phyloP scores from a whole-genome alignment of 108 stramenopile species.

The Cyclotella cryptica region DNA sequence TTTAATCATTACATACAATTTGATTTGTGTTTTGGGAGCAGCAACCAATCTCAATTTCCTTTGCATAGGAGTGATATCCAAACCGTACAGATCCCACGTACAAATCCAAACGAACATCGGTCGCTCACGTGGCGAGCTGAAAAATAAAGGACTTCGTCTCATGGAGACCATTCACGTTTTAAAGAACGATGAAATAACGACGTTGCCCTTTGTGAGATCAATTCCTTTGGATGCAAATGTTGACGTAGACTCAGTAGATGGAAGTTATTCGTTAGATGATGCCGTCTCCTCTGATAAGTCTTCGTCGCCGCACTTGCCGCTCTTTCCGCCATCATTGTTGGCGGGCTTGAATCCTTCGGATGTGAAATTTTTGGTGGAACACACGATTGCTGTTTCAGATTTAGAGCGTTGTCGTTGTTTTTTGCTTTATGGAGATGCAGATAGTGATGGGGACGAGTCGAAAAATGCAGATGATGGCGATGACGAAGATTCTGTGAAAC shows the following conservation, averaged over 20 bases:
- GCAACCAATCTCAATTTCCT: neutral
- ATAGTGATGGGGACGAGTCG: slow-evolving; percentile 14
- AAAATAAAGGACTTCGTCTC: slow-evolving; percentile 30
- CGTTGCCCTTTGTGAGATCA: slow-evolving; percentile 48
- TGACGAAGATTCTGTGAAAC: slow-evolving; percentile 23
- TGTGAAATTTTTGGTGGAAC: slow-evolving; percentile 63
- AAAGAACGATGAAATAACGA: neutral
- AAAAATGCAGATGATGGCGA: slow-evolving; percentile 21
- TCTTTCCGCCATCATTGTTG: slow-evolving; percentile 44
- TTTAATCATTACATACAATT: neutral
- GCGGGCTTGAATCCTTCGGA: slow-evolving; percentile 27
- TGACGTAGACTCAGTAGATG: slow-evolving; percentile 86
- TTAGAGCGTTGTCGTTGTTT: slow-evolving; percentile 66
- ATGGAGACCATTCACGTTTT: slow-evolving; percentile 37
- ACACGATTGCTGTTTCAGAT: slow-evolving; percentile 73
- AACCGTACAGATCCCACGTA: slow-evolving; percentile 60
- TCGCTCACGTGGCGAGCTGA: neutral
- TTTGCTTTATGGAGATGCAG: slow-evolving; percentile 57
- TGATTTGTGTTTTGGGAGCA: neutral
- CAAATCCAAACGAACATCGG: slow-evolving; percentile 32
- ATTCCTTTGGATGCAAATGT: slow-evolving; percentile 57
- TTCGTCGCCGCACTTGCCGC: slow-evolving; percentile 25
- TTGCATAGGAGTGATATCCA: slow-evolving; percentile 45
- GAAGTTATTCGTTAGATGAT: slow-evolving; percentile 49
- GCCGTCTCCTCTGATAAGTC: slow-evolving; percentile 20